A percentile compares a stretch with the other conserved stretches of the same genome.
Conservation (phyloP, 2,329 filamentous ascomycete genomes). For the Trichoderma hamatum region DNA sequence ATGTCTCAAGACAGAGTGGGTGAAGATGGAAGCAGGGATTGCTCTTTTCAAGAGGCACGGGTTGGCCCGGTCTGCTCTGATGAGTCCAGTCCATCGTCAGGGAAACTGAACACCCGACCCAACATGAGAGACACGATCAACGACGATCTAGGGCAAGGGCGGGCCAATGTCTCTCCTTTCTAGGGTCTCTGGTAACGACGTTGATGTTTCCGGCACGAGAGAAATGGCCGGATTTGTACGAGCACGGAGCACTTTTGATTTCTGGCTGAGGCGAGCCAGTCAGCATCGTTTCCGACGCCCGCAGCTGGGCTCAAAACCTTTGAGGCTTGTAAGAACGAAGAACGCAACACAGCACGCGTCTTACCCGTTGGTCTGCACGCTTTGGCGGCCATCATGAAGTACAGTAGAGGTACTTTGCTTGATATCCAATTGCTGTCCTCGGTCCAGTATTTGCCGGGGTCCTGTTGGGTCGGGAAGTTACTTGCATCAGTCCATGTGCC, state of each 20-base stretch:
- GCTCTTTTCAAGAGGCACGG: constrained; percentile 11
- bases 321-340: not conserved
- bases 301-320: not conserved
- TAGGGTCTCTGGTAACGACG: not conserved
- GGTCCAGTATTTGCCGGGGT: not conserved
- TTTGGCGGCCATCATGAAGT: not conserved
- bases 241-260: not conserved
- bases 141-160: constrained; percentile 28
- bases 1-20: constrained; percentile 9
- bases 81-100: constrained; percentile 17
- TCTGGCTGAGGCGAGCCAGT: constrained; percentile 18
- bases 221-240: constrained; percentile 12
- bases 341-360: not conserved
- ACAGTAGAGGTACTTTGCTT: not conserved
- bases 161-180: constrained; percentile 23
- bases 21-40: constrained; percentile 15
- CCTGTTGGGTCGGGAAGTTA: not conserved
- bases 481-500: not conserved
- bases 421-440: not conserved
- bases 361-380: not conserved
- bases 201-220: constrained; percentile 16
- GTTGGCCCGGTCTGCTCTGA: not conserved
- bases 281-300: constrained; percentile 17
- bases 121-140: constrained; percentile 33
- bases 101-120: constrained; percentile 27